A percentile compares a stretch with the other conserved stretches of the same genome.
Conservation (phyloP, 2,329 filamentous ascomycete genomes). For the Alternaria sp. region DNA sequence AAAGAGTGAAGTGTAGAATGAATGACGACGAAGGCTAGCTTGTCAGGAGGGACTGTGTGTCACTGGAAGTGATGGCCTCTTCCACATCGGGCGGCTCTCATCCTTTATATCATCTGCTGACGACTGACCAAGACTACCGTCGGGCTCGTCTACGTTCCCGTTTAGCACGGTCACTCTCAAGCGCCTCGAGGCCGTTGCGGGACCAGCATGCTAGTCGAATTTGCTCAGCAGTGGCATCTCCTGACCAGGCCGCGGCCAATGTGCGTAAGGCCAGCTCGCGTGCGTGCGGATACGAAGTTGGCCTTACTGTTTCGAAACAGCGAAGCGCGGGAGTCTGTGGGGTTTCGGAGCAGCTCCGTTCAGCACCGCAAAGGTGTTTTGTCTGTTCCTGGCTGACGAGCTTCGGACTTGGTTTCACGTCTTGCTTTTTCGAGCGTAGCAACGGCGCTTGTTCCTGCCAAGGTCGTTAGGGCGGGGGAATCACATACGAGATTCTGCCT, state of each 20-base stretch:
- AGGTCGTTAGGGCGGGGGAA: conserved; percentile 7
- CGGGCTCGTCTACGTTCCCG: conserved; percentile 21
- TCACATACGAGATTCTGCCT: conserved; percentile 3
- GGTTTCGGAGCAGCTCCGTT: conserved; percentile 17
- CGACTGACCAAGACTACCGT: conserved; percentile 17
- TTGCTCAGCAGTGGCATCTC: conserved; percentile 19
- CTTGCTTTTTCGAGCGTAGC: conserved; percentile 18
- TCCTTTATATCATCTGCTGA: conserved; percentile 26
- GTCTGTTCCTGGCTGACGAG: conserved; percentile 22
- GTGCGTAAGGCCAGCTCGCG: conserved; percentile 17
- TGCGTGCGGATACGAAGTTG: conserved; percentile 13
- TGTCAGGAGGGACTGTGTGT: conserved; percentile 35
- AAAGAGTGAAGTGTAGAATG: conserved; percentile 38
- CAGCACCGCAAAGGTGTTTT: conserved; percentile 20
- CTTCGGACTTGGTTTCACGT: conserved; percentile 32
- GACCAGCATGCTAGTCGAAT: conserved; percentile 23
- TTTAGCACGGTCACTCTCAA: conserved; percentile 25
- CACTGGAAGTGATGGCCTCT: conserved; percentile 31
- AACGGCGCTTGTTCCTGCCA: conserved; percentile 29
- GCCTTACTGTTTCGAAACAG: conserved; percentile 36
- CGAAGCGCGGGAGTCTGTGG: conserved; percentile 23
- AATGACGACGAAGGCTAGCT: conserved; percentile 41
- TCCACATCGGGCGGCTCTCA: conserved; percentile 22
- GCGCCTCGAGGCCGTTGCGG: conserved; percentile 30
- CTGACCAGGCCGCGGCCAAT: conserved; percentile 33